Conservation (phyloP, 306 rosid genomes). For the Myrica gale region DNA sequence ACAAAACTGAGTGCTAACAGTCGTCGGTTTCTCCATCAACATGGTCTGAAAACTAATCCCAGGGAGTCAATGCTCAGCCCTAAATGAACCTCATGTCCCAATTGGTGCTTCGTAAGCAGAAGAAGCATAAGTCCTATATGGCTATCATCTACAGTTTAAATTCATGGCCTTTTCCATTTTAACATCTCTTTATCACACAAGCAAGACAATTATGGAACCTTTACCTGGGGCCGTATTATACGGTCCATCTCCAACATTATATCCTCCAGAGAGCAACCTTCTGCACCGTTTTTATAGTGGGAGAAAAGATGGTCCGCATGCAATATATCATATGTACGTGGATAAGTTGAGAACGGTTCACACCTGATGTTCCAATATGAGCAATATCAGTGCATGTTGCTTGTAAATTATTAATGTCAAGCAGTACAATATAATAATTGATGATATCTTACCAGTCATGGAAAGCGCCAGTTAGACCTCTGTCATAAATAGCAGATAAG, state of each 20-base stretch:
- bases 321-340: conserved; percentile 81
- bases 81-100: too few species aligned
- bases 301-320: conserved; percentile 79
- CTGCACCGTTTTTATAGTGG: conserved; percentile 51
- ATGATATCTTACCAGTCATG: conserved; percentile 73
- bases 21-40: too few species aligned
- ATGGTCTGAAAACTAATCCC: too few species aligned
- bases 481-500: conserved; percentile 72
- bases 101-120: not conserved
- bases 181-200: not conserved
- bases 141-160: not conserved
- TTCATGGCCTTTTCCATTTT: conserved; percentile 2
- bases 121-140: not conserved
- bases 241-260: conserved; percentile 96
- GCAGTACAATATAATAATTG: not conserved
- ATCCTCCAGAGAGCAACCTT: conserved; percentile 74
- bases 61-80: too few species aligned
- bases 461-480: conserved; percentile 74
- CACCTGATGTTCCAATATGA: conserved; percentile 58
- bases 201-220: not conserved
- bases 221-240: conserved; percentile 77
- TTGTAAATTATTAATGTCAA: not conserved
- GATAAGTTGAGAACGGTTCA: conserved; percentile 90
- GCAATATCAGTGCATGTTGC: not conserved
- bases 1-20: too few species aligned